Percentiles rank a stretch among this genome's conserved stretches.
Conservation (phyloP, 805 yeast genomes). For the Metschnikowia chrysomelidarum region DNA sequence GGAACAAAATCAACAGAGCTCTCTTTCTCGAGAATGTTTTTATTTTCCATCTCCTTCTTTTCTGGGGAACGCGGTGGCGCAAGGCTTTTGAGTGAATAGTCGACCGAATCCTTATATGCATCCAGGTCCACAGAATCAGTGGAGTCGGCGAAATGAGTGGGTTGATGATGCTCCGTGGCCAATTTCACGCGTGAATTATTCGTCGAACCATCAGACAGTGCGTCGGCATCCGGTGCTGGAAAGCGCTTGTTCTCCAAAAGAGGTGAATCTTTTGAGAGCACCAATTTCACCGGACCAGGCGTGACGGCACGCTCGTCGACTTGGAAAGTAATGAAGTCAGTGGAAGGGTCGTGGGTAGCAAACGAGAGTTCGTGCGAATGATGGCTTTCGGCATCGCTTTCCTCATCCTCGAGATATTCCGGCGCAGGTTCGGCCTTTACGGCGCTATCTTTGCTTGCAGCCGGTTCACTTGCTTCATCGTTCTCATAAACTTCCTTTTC, state of each 20-base stretch:
- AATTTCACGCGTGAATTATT: neutral
- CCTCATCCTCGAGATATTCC: no score
- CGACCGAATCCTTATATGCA: constrained; percentile 19
- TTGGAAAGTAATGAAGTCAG: constrained; percentile 7
- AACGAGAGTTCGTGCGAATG: no score
- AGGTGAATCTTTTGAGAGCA: constrained; percentile 5
- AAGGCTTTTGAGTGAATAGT: constrained; percentile 16
- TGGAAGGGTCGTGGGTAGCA: constrained; percentile 5
- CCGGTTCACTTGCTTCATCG: no score
- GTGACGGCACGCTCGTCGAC: constrained; percentile 11
- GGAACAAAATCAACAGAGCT: no score
- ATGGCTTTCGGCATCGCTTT: no score
- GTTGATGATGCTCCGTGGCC: constrained; percentile 7
- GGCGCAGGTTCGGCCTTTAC: no score
- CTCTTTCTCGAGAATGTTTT: no score
- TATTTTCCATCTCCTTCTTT: neutral
- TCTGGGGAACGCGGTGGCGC: constrained; percentile 17
- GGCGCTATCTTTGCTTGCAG: no score
- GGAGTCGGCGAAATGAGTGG: neutral
- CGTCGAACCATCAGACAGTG: neutral
- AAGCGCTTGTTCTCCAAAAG: no score
- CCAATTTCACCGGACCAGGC: constrained; percentile 14
- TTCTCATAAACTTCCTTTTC: no score
- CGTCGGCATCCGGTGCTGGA: no score
- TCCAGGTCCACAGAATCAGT: constrained; percentile 8